A percentile compares a stretch with the other conserved stretches of the same genome.
phyloP scores from a whole-genome alignment of 2,329 filamentous ascomycete species.

The Diaporthe sp. region DNA sequence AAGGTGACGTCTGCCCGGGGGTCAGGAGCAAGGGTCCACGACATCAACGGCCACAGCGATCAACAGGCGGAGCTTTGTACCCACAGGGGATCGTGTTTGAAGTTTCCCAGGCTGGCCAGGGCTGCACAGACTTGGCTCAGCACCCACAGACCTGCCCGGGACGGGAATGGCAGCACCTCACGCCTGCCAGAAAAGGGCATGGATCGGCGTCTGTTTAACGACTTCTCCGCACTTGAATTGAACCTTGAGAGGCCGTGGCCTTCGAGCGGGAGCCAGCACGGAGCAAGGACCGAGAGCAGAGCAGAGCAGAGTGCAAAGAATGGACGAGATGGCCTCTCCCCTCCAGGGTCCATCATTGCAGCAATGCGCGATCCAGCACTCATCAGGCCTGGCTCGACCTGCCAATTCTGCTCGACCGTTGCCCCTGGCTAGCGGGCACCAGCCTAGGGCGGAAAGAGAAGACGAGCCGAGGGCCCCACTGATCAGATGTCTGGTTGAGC shows the following conservation, averaged over 20 bases:
- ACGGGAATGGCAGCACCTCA: neutral
- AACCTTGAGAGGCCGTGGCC: neutral
- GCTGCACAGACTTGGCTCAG: slow-evolving; percentile 20
- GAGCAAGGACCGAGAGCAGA: neutral
- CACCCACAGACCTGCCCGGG: slow-evolving; percentile 17
- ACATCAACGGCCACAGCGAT: slow-evolving; percentile 6
- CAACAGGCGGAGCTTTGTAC: slow-evolving; percentile 7
- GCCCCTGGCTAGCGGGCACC: slow-evolving; percentile 33
- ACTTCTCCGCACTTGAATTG: slow-evolving; percentile 13
- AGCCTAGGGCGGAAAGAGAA: slow-evolving; percentile 19
- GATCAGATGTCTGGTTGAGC: slow-evolving; percentile 32
- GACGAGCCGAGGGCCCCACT: slow-evolving; percentile 33
- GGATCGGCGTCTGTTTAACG: neutral
- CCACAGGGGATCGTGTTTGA: slow-evolving; percentile 30
- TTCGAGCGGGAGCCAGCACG: neutral
- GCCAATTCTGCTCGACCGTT: slow-evolving; percentile 16
- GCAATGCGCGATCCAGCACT: neutral
- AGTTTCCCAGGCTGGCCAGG: neutral
- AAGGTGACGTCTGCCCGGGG: slow-evolving; percentile 21
- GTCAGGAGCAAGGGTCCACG: slow-evolving; percentile 17
- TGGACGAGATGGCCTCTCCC: neutral
- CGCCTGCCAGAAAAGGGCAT: slow-evolving; percentile 9
- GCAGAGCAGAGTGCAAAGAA: neutral
- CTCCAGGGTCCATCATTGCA: neutral
- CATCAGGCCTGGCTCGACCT: neutral